Conservation (phyloP, 257 asterid genomes). For the Gentiana straminea region DNA sequence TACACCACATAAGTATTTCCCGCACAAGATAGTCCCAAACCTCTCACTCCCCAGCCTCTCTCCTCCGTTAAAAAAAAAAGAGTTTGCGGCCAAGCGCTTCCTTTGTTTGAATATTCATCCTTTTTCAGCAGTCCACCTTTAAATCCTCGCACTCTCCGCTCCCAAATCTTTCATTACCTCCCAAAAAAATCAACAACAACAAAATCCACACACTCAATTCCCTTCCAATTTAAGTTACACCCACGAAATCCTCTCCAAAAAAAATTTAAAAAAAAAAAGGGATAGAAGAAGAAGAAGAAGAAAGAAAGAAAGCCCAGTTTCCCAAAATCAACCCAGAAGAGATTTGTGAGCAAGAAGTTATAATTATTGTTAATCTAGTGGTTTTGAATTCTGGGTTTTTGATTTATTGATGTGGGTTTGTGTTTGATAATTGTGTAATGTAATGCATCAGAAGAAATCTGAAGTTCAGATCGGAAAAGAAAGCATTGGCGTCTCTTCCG, state of each 20-base stretch:
- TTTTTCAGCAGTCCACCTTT: slow-evolving; percentile 9
- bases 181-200: no score
- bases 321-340: no score
- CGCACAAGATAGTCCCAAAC: neutral
- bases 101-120: slow-evolving; percentile 9
- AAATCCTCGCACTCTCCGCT: slow-evolving; percentile 27
- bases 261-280: neutral
- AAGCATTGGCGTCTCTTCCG: slow-evolving; percentile 99
- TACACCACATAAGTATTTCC: no score
- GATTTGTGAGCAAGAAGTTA: neutral
- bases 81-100: slow-evolving; percentile 9
- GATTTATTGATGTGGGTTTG: neutral
- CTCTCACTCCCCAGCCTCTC: neutral
- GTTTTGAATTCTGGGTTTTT: neutral
- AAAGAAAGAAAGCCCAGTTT: no score
- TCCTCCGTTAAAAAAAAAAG: neutral
- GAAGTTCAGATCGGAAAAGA: slow-evolving; percentile 98
- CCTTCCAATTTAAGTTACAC: slow-evolving; percentile 1
- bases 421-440: slow-evolving; percentile 19
- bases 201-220: neutral
- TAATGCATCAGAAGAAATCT: slow-evolving; percentile 97
- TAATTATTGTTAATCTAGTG: neutral
- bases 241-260: neutral
- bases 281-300: neutral
- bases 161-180: neutral